Evolutionary conservation across 345 rosid genomes (phyloP).

Genomic region (Hibiscus mutabilis): DNA sequence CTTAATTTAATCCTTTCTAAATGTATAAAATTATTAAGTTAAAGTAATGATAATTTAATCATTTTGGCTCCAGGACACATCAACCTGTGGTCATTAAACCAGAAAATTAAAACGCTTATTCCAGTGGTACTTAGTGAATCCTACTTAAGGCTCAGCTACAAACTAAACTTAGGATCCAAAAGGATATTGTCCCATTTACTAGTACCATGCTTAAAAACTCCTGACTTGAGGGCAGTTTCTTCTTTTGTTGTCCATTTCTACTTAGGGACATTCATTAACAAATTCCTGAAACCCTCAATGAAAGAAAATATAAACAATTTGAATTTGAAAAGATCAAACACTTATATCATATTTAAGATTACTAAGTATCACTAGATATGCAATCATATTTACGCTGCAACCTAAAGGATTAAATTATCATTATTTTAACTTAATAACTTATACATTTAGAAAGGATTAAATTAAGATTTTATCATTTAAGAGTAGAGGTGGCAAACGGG

Average conservation of each 20-base stretch:
- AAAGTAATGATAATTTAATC: no score
- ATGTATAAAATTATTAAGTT: no score
- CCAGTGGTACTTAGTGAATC: not conserved
- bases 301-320: slow-evolving; percentile 18
- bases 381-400: no score
- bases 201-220: slow-evolving; percentile 85
- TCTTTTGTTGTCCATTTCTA: slow-evolving; percentile 99
- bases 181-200: slow-evolving; percentile 99
- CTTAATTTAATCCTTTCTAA: no score
- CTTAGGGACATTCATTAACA: slow-evolving; percentile 93
- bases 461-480: no score
- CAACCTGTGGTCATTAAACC: not conserved
- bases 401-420: no score
- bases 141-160: not conserved
- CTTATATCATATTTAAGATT: no score
- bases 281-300: slow-evolving; percentile 8
- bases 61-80: not conserved
- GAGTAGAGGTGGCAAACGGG: no score
- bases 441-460: no score
- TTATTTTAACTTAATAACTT: no score
- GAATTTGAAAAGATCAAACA: slow-evolving; percentile 18
- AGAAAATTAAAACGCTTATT: not conserved
- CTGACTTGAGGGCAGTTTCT: slow-evolving; percentile 97
- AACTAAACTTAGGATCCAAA: slow-evolving; percentile 78
- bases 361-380: no score